Base-by-base conservation (phyloP, 1,284 basidiomycete species). In the Fomes fomentarius region DNA sequence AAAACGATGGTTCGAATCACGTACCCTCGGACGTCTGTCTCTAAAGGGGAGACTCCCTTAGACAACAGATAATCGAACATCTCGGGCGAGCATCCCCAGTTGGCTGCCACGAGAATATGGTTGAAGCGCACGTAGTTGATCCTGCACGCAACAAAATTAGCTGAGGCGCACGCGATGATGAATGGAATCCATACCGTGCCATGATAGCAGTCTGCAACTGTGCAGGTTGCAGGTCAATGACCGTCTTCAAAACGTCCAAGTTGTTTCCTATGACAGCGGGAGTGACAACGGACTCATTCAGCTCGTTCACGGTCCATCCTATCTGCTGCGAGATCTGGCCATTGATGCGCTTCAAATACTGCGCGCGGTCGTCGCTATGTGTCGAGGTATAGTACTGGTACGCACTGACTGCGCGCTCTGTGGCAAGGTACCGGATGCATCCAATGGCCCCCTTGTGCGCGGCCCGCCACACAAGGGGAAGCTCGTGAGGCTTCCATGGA, bases 51-150 rank as follows among this genome's bases (percentile, higher is more conserved):
- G 3, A 80, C 68, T 5, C 75, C 77, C 42, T 76, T 77, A 4
- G 72, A 70, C 6, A 84, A 66, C 26, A 85, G 65, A 62, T 76
- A 82, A 45, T 85, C 80, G 34, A 85, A 63, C 28, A 82, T 52
- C 1, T 71, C 70, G 0, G 65, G 45, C 7, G 67, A 57, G 22
- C 62, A 68, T 7, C 62, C 57, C 17, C 43, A 58, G n/a, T 67
- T 62, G 0, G 75, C 74, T 1, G 80, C 81, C 11, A 80, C 54
- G 41, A 76, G 63, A 28, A 83, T 60, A 6, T 73, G 61, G 53
- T 79, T 81, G 54, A 74, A 71, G 6, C 78, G 76, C 40, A 73
- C 56, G 50, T 77, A 77, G 61, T 79, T 79, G 61, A 81, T 66
- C 11, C 80, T 82, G 19, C 1, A 31, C 6, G 10, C 28, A 5